These are phyloP conservation scores for Lagenidium sp. DNA, from an alignment of 352 stramenopile genomes.

Conservation along the genomic window DNA sequence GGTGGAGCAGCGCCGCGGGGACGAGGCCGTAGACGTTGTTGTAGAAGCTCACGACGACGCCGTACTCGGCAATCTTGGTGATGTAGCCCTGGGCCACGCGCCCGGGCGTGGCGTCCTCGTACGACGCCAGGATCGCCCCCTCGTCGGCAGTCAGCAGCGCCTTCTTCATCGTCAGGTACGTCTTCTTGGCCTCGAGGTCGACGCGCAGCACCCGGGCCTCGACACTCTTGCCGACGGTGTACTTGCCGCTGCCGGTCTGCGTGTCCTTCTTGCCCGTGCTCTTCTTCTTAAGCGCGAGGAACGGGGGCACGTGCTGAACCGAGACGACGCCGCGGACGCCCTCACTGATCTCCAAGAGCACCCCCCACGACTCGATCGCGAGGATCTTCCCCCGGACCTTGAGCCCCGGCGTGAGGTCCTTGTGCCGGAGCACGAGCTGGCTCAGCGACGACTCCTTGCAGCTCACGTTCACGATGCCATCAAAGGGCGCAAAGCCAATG, in stretches of 20 bases:
- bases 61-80: slow-evolving; percentile 90
- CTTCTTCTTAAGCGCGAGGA: slow-evolving; percentile 45
- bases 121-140: slow-evolving; percentile 67
- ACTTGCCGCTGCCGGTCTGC: slow-evolving; percentile 58
- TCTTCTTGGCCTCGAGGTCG: slow-evolving; percentile 89
- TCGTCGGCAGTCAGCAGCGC: slow-evolving; percentile 62
- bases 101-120: slow-evolving; percentile 58
- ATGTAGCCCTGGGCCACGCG: slow-evolving; percentile 87
- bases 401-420: slow-evolving; percentile 62
- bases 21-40: slow-evolving; percentile 93
- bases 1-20: slow-evolving; percentile 71
- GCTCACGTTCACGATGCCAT: slow-evolving; percentile 76
- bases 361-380: slow-evolving; percentile 71
- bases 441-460: slow-evolving; percentile 69
- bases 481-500: slow-evolving; percentile 79
- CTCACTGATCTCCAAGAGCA: slow-evolving; percentile 82
- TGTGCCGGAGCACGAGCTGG: slow-evolving; percentile 71
- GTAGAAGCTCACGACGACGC: slow-evolving; percentile 94
- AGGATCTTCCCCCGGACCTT: slow-evolving; percentile 78
- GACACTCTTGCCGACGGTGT: slow-evolving; percentile 66
- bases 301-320: slow-evolving; percentile 66
- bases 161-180: slow-evolving; percentile 87
- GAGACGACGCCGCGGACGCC: slow-evolving; percentile 71
- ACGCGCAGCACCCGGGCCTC: slow-evolving; percentile 76
- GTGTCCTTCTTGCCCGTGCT: slow-evolving; percentile 57